Evolutionary conservation across 2,329 filamentous ascomycete genomes (phyloP).

Genomic region (Aspergillus sp.): DNA sequence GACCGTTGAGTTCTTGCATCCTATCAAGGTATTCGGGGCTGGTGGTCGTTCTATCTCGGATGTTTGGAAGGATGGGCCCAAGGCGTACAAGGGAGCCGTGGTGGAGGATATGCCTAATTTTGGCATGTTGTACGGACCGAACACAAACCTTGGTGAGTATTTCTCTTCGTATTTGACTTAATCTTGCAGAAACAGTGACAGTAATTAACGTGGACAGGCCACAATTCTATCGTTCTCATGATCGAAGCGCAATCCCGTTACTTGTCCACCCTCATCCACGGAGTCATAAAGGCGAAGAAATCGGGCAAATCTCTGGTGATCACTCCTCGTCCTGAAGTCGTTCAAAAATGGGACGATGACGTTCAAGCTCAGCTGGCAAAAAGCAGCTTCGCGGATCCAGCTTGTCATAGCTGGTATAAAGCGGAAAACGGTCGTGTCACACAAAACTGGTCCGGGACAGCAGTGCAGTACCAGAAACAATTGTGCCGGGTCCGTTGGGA

Average conservation of each 20-base stretch:
- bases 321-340: constrained; percentile 40
- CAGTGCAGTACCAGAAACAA: constrained; percentile 55
- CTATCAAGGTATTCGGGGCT: constrained; percentile 53
- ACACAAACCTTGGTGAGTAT: constrained; percentile 48
- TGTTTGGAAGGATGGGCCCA: constrained; percentile 56
- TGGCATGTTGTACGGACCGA: constrained; percentile 59
- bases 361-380: constrained; percentile 47
- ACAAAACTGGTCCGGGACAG: constrained; percentile 58
- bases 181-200: too few species aligned
- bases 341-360: constrained; percentile 47
- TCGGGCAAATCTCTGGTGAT: constrained; percentile 45
- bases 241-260: constrained; percentile 59
- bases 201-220: constrained; percentile 31
- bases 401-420: constrained; percentile 59
- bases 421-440: constrained; percentile 54
- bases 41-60: constrained; percentile 45
- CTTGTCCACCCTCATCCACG: constrained; percentile 50
- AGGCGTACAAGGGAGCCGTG: constrained; percentile 52
- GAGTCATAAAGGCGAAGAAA: constrained; percentile 48
- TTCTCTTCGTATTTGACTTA: too few species aligned
- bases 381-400: constrained; percentile 54
- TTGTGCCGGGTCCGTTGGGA: constrained; percentile 31
- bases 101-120: constrained; percentile 57
- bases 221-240: constrained; percentile 62
- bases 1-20: constrained; percentile 59